These are phyloP conservation scores for Aspergillus bertholletiae DNA, from an alignment of 495 filamentous ascomycete species.

Conservation along the genomic window DNA sequence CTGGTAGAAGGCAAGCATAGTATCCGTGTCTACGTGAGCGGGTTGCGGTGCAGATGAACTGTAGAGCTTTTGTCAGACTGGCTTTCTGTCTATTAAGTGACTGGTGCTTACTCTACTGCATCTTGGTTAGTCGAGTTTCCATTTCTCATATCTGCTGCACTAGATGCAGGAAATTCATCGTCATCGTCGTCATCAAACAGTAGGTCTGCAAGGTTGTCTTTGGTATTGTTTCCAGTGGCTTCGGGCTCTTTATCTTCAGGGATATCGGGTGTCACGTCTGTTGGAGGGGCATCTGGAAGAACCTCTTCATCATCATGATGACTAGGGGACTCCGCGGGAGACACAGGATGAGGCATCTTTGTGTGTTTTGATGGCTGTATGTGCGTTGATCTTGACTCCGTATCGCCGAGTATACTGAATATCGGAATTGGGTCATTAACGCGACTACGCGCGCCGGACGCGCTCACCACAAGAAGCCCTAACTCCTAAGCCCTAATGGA, in stretches of 20 bases:
- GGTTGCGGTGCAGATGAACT: constrained; percentile 23
- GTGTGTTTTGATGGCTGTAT: constrained; percentile 2
- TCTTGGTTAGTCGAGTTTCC: constrained; percentile 39
- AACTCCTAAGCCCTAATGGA: constrained; percentile 15
- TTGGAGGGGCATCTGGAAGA: constrained; percentile 37
- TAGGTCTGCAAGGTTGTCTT: constrained; percentile 75
- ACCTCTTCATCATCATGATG: constrained; percentile 32
- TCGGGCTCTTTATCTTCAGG: constrained; percentile 18
- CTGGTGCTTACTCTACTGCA: constrained; percentile 36
- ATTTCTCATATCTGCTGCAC: constrained; percentile 42
- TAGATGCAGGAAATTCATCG: constrained; percentile 67
- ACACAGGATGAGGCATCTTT: constrained; percentile 56
- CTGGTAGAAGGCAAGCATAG: constrained; percentile 90
- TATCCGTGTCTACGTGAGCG: constrained; percentile 65
- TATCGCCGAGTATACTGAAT: not conserved
- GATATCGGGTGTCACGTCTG: constrained; percentile 12
- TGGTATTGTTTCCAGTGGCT: constrained; percentile 27
- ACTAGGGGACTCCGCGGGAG: constrained; percentile 27
- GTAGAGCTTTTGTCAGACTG: constrained; percentile 9
- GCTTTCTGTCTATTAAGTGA: not conserved
- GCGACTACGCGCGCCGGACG: constrained; percentile 22
- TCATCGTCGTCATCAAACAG: constrained; percentile 77
- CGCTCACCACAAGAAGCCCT: constrained; percentile 6
- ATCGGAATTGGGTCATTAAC: constrained; percentile 17
- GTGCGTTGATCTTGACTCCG: not conserved